Evolutionary conservation across 106 monocot species (phyloP).

Genomic region (Dendrobium chrysotoxum): DNA sequence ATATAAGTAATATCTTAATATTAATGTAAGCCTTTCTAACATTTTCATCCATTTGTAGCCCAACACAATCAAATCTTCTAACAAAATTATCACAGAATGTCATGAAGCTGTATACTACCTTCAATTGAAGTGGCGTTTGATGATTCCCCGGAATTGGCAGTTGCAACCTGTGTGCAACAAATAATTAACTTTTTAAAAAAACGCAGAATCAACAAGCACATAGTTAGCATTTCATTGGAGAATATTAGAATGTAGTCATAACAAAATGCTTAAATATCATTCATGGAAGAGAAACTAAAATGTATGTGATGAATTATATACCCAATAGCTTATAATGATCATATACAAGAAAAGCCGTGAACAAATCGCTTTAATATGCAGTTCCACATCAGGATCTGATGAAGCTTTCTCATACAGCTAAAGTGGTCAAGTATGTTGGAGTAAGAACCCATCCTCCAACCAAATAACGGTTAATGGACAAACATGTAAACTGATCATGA

Average conservation of each 20-base stretch:
- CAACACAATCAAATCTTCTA: neutral
- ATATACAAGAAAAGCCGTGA: neutral
- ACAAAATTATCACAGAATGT: neutral
- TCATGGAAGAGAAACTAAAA: neutral
- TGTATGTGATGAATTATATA: neutral
- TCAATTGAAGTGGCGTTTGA: neutral
- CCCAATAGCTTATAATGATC: neutral
- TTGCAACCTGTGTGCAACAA: slow-evolving; percentile 1
- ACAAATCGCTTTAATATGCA: neutral
- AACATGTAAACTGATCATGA: slow-evolving; percentile 1
- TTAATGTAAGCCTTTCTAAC: neutral
- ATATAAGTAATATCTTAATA: neutral
- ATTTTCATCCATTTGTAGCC: neutral
- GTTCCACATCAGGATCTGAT: neutral
- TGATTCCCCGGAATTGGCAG: slow-evolving; percentile 7
- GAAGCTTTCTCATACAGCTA: neutral
- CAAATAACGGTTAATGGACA: neutral
- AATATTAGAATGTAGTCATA: neutral
- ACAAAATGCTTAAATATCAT: neutral
- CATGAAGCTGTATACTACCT: neutral
- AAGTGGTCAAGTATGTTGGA: neutral
- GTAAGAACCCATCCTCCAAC: neutral
- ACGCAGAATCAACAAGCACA: neutral
- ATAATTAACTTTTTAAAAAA: neutral
- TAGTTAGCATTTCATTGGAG: neutral